Conservation (phyloP, 176 grass and related monocot species). For the Avena eriantha region DNA sequence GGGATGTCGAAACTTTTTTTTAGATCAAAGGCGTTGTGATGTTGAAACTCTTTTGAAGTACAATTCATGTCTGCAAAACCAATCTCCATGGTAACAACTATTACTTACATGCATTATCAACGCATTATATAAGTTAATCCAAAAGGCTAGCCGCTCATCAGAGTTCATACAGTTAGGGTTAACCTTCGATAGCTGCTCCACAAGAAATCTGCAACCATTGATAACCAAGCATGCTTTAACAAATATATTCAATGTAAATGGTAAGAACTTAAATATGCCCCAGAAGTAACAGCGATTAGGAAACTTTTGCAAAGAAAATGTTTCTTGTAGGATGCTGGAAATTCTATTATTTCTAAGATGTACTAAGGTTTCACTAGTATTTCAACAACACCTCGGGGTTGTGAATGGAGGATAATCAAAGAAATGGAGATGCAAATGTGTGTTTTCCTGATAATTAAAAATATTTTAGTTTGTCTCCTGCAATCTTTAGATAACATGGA, state of each 20-base stretch:
- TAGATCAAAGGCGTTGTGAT: too few species aligned
- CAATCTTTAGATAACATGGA: constrained; percentile 8
- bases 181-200: constrained; percentile 90
- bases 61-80: neutral
- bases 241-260: constrained; percentile 17
- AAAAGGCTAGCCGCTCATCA: constrained; percentile 90
- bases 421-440: constrained; percentile 10
- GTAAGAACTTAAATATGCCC: constrained; percentile 12
- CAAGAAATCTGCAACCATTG: constrained; percentile 76
- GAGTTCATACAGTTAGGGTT: constrained; percentile 68
- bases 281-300: constrained; percentile 23
- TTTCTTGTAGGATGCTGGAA: constrained; percentile 11
- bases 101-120: constrained; percentile 99
- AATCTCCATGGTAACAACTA: constrained; percentile 14
- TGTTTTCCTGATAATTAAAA: constrained; percentile 26
- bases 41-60: constrained; percentile 8
- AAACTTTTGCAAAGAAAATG: constrained; percentile 13
- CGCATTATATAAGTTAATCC: constrained; percentile 97
- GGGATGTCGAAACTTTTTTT: constrained; percentile 14
- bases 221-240: constrained; percentile 23
- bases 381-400: neutral
- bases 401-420: constrained; percentile 26
- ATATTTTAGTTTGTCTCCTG: neutral
- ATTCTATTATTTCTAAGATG: constrained; percentile 19
- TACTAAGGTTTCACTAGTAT: neutral